Evolutionary conservation across 78 protist species (phyloP).

Genomic region (Guillardia theta): DNA sequence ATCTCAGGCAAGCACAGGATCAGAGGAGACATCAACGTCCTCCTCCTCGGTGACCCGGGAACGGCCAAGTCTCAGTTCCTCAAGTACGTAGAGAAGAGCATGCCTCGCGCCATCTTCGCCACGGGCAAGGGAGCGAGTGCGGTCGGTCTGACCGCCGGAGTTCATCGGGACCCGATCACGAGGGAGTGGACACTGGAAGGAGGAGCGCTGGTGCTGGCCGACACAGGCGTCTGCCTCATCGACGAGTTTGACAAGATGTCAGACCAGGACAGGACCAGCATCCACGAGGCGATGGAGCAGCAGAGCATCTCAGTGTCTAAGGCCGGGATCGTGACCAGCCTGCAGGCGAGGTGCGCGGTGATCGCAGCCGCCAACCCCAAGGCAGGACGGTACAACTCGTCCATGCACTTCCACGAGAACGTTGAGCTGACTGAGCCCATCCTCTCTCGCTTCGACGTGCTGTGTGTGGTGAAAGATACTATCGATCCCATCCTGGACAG

Average conservation of each 20-base stretch:
- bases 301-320: constrained; percentile 97
- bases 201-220: constrained; percentile 99
- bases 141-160: constrained; percentile 99
- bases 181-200: constrained; percentile 99
- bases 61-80: constrained; percentile 98
- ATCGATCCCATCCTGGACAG: constrained; percentile 82
- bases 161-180: constrained; percentile 92
- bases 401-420: constrained; percentile 68
- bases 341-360: constrained; percentile 94
- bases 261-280: constrained; percentile 92
- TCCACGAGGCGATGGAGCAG: constrained; percentile 99
- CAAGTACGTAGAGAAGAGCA: constrained; percentile 93
- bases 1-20: constrained; percentile 76
- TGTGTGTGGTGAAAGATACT: constrained; percentile 87
- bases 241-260: constrained; percentile 99
- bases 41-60: constrained; percentile 99
- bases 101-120: constrained; percentile 96
- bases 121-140: constrained; percentile 98
- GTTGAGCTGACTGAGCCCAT: constrained; percentile 98
- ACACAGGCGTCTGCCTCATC: constrained; percentile 96
- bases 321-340: constrained; percentile 98
- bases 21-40: constrained; percentile 99
- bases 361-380: constrained; percentile 99
- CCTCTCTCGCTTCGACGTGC: constrained; percentile 96
- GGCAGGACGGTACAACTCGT: constrained; percentile 86